These are phyloP conservation scores for Peltaster fructicola DNA, from an alignment of 2,329 filamentous ascomycete genomes.

Conservation along the genomic window DNA sequence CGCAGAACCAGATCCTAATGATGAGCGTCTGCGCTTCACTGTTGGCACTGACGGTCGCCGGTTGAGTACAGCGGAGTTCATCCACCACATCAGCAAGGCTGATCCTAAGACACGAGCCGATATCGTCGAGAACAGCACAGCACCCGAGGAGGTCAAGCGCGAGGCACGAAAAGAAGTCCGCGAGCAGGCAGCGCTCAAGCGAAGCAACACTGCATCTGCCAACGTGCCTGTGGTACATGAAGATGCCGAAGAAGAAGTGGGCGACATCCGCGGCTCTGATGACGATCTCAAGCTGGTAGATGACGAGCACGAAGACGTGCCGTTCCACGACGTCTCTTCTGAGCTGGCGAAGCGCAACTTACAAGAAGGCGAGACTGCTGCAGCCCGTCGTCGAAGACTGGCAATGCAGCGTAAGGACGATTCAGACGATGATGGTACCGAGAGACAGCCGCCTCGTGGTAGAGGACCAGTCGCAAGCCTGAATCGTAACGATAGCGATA, in stretches of 20 bases:
- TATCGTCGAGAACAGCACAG: constrained; percentile 29
- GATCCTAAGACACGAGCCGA: constrained; percentile 46
- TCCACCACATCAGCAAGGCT: constrained; percentile 53
- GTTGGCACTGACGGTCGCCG: constrained; percentile 54
- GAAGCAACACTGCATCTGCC: constrained; percentile 3
- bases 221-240: constrained; percentile 10
- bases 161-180: constrained; percentile 27
- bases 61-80: constrained; percentile 68
- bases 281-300: constrained; percentile 27
- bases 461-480: constrained; percentile 1
- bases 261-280: constrained; percentile 18
- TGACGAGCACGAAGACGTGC: constrained; percentile 27
- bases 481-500: constrained; percentile 17
- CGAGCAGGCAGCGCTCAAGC: constrained; percentile 10
- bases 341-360: neutral
- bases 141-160: constrained; percentile 29
- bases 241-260: constrained; percentile 7
- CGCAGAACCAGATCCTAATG: constrained; percentile 33
- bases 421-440: constrained; percentile 22
- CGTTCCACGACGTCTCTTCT: constrained; percentile 27
- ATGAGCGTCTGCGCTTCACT: constrained; percentile 57
- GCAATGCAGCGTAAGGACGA: constrained; percentile 15
- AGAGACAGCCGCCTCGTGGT: constrained; percentile 16
- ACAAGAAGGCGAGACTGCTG: constrained; percentile 19
- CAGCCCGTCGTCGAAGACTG: constrained; percentile 27